phyloP scores from a whole-genome alignment of 2,329 filamentous ascomycete genomes.

The Fusarium sp. region DNA sequence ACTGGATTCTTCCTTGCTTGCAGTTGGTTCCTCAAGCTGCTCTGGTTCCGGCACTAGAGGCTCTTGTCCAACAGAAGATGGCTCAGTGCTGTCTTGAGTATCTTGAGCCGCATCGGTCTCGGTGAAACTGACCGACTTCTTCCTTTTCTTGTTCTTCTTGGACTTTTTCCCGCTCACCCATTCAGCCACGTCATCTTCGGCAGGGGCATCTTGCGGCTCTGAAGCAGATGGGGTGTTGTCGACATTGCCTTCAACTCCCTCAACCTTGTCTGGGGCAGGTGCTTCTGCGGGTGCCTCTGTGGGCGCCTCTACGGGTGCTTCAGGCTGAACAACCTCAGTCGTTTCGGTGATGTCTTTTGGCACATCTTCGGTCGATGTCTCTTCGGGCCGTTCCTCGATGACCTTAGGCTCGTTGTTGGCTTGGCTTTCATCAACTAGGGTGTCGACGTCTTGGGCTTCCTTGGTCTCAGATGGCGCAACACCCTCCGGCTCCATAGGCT shows the following conservation, averaged over 20 bases:
- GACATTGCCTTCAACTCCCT: neutral
- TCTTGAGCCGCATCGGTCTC: slow-evolving; percentile 25
- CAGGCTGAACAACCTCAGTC: slow-evolving; percentile 2
- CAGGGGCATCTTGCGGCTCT: slow-evolving; percentile 13
- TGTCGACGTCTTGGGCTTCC: neutral
- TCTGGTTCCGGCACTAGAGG: slow-evolving; percentile 21
- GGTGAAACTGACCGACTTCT: slow-evolving; percentile 37
- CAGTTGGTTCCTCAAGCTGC: slow-evolving; percentile 5
- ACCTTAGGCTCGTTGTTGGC: neutral
- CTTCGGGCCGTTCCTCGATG: neutral
- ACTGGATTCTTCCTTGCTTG: slow-evolving; percentile 3
- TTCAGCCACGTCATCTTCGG: slow-evolving; percentile 31
- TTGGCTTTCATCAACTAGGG: slow-evolving; percentile 1
- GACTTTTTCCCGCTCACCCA: slow-evolving; percentile 39
- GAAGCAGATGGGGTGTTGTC: neutral
- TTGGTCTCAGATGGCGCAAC: neutral
- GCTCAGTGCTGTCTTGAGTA: slow-evolving; percentile 16
- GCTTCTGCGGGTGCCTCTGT: neutral
- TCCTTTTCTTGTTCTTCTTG: slow-evolving; percentile 49
- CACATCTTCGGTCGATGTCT: neutral
- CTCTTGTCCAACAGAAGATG: slow-evolving; percentile 15
- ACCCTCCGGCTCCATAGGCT: neutral
- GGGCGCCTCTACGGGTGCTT: neutral
- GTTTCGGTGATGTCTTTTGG: neutral
- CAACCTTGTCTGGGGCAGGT: neutral